phyloP scores from a whole-genome alignment of 2,329 filamentous ascomycete genomes.

The Ambrosiella xylebori region DNA sequence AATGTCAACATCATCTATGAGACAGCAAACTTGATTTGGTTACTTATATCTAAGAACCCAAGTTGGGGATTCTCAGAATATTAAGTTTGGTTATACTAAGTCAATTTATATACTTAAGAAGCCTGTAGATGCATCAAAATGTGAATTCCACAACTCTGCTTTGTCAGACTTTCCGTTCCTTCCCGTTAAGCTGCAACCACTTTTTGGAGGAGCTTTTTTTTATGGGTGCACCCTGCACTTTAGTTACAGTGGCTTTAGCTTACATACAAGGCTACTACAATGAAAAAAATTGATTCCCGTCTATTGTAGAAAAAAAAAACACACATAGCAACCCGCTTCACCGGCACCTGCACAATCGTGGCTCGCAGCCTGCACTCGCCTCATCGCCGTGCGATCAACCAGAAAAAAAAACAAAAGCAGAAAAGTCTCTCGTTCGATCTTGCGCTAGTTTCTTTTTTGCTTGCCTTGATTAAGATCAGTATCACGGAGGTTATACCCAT shows the following conservation, averaged over 20 bases:
- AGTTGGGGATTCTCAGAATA: too few relatives aligned
- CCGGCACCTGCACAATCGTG: background rate
- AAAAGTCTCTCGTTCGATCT: background rate
- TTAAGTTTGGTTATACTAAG: too few relatives aligned
- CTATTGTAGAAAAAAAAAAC: background rate
- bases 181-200: constrained; percentile 4
- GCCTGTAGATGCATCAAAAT: background rate
- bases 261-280: background rate
- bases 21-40: background rate
- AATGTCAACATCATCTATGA: background rate
- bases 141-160: background rate
- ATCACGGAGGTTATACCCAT: background rate
- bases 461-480: background rate
- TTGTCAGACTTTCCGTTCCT: constrained; percentile 1
- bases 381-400: background rate
- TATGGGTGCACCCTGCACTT: background rate
- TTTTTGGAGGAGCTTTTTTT: constrained; percentile 1
- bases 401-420: background rate
- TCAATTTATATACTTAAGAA: too few relatives aligned
- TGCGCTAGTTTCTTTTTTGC: background rate
- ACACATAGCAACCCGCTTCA: background rate
- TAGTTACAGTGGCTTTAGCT: background rate
- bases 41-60: too few relatives aligned
- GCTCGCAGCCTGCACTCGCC: background rate
- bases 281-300: constrained; percentile 5